These are phyloP conservation scores for Phtheirospermum japonicum DNA, from an alignment of 257 asterid species.

Conservation along the genomic window DNA sequence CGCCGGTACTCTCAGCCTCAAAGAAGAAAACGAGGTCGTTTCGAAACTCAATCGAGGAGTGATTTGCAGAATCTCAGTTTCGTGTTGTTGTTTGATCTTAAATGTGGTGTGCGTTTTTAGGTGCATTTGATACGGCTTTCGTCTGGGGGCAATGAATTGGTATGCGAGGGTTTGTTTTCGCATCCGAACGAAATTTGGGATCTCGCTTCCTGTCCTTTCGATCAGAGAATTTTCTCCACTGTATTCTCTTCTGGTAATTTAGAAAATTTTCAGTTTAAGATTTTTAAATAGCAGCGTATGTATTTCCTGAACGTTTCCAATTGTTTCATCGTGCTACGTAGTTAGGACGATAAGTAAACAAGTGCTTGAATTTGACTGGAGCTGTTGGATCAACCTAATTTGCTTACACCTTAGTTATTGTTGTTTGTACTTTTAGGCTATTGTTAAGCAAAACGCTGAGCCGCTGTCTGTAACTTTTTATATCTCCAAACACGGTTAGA, in stretches of 20 bases:
- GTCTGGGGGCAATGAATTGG: slow-evolving; percentile 71
- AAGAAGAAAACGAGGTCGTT: slow-evolving; percentile 92
- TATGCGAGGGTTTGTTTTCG: slow-evolving; percentile 92
- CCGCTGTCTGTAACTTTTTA: too few relatives aligned
- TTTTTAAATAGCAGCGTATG: neutral
- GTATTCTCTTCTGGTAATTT: slow-evolving; percentile 77
- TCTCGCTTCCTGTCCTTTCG: slow-evolving; percentile 91
- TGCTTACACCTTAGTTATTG: too few relatives aligned
- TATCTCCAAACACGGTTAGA: too few relatives aligned
- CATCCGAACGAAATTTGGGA: slow-evolving; percentile 96
- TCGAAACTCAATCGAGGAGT: neutral
- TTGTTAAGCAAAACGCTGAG: too few relatives aligned
- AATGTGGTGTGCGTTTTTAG: slow-evolving; percentile 37
- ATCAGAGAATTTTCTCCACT: slow-evolving; percentile 90
- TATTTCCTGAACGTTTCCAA: neutral
- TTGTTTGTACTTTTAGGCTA: too few relatives aligned
- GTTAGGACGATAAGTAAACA: neutral
- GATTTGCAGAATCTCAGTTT: neutral
- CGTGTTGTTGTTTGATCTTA: slow-evolving; percentile 25
- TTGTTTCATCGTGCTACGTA: slow-evolving; percentile 17
- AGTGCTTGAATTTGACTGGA: slow-evolving; percentile 10
- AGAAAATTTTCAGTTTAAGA: slow-evolving; percentile 11
- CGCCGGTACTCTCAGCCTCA: slow-evolving; percentile 87
- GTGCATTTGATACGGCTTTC: slow-evolving; percentile 91
- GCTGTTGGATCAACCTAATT: slow-evolving; percentile 1